Percentiles rank a stretch among this genome's conserved stretches.
Evolutionary conservation across 202 grass and related monocot genomes (phyloP).

Genomic region (Dendrocalamus latiflorus): DNA sequence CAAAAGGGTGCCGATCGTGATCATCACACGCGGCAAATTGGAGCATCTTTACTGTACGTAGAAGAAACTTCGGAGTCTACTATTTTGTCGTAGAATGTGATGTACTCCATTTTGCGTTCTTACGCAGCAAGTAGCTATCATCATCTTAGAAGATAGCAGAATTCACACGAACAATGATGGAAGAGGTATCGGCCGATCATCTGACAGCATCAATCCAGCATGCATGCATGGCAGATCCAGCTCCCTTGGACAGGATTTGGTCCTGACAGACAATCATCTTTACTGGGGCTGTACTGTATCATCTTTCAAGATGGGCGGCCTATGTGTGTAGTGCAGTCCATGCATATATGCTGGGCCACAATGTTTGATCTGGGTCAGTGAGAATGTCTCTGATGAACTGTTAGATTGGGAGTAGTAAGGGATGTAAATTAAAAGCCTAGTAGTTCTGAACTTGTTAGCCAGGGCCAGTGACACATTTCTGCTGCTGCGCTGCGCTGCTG

Average conservation of each 20-base stretch:
- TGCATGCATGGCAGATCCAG: background rate
- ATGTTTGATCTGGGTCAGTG: conserved; percentile 11
- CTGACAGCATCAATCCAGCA: conserved; percentile 2
- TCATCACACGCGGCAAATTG: no score
- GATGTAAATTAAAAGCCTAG: background rate
- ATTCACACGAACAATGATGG: conserved; percentile 5
- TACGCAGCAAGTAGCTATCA: background rate
- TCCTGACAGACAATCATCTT: conserved; percentile 15
- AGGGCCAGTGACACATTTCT: no score
- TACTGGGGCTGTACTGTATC: conserved; percentile 3
- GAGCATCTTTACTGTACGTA: background rate
- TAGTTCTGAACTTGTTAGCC: background rate
- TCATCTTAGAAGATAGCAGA: background rate
- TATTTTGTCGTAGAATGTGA: background rate
- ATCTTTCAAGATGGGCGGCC: conserved; percentile 31
- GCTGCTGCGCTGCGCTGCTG: background rate
- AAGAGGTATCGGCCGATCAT: conserved; percentile 2
- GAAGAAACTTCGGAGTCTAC: background rate
- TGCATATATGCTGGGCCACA: conserved; percentile 19
- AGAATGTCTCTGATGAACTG: background rate
- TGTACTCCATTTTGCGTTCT: background rate
- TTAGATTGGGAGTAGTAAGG: background rate
- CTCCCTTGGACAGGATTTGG: conserved; percentile 32
- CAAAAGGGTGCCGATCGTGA: no score
- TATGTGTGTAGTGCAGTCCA: conserved; percentile 9